These are phyloP conservation scores for Thielaviopsis musarum DNA, from an alignment of 2,329 filamentous ascomycete species.

Conservation along the genomic window DNA sequence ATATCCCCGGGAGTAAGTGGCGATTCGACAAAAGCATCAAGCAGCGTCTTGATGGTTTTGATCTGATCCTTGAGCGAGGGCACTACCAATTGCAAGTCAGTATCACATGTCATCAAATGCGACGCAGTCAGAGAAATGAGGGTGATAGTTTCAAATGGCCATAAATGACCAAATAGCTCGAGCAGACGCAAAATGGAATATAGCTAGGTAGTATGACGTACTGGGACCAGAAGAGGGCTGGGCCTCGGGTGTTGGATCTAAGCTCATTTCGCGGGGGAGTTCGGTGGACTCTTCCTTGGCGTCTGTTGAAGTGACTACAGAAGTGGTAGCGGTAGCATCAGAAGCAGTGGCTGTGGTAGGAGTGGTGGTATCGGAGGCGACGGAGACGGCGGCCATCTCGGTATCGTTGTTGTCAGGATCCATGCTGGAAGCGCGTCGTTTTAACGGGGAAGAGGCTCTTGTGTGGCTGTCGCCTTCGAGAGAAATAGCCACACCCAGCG, in stretches of 20 bases:
- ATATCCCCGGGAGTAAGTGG: conserved; percentile 53
- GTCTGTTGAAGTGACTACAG: not conserved
- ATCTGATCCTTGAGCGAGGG: conserved; percentile 45
- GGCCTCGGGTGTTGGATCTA: conserved; percentile 6
- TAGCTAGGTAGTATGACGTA: conserved; percentile 8
- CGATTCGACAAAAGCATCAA: conserved; percentile 32
- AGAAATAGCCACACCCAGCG: conserved; percentile 40
- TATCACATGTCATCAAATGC: not conserved
- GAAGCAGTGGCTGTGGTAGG: conserved; percentile 6
- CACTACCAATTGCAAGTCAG: not conserved
- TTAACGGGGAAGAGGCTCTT: conserved; percentile 47
- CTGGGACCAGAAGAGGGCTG: conserved; percentile 3
- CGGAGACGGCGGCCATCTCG: conserved; percentile 12
- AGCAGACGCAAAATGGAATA: not conserved
- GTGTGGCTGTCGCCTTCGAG: conserved; percentile 40
- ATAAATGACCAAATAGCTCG: not conserved
- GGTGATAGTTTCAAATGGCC: not conserved
- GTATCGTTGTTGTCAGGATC: conserved; percentile 28
- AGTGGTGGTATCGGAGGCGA: not conserved
- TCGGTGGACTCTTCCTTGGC: not conserved
- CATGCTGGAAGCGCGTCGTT: conserved; percentile 47
- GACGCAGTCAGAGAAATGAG: not conserved
- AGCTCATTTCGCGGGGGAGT: conserved; percentile 11
- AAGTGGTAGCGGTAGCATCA: not conserved
- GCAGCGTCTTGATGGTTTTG: conserved; percentile 47